phyloP scores from a whole-genome alignment of 441 rosid species.

The Dalechampia spathulata region DNA sequence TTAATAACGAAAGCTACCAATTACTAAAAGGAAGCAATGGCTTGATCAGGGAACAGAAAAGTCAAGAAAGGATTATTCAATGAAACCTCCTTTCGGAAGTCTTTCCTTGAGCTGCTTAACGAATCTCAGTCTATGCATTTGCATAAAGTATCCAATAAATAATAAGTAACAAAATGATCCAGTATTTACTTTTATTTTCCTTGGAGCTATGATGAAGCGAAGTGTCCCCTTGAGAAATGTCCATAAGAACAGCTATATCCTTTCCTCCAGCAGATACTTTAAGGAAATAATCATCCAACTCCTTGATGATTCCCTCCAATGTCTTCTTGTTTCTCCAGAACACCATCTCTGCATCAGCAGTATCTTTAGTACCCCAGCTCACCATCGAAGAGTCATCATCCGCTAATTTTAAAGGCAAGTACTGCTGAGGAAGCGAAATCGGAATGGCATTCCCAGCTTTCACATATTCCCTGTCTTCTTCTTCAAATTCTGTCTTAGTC shows the following conservation, averaged over 20 bases:
- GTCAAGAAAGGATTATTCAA: neutral
- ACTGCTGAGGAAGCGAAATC: slow-evolving; percentile 25
- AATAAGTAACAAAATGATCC: neutral
- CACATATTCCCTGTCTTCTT: slow-evolving; percentile 42
- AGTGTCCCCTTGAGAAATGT: slow-evolving; percentile 44
- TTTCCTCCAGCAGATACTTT: slow-evolving; percentile 70
- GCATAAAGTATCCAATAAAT: neutral
- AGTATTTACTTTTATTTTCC: slow-evolving; percentile 56
- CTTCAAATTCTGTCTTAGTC: slow-evolving; percentile 64
- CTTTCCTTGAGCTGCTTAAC: too few species aligned
- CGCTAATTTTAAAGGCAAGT: slow-evolving; percentile 29
- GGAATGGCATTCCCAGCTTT: slow-evolving; percentile 19
- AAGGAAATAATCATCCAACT: slow-evolving; percentile 84
- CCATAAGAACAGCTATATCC: slow-evolving; percentile 73
- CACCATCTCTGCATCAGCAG: slow-evolving; percentile 29
- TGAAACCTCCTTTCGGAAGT: neutral
- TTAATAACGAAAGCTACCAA: neutral
- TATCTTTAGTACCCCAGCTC: slow-evolving; percentile 52
- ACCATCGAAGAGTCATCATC: slow-evolving; percentile 52
- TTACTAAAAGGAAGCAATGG: neutral
- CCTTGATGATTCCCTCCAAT: slow-evolving; percentile 60
- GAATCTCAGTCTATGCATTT: too few species aligned
- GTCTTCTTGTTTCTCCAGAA: slow-evolving; percentile 49
- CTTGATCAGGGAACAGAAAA: neutral
- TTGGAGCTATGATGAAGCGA: slow-evolving; percentile 39